These are phyloP conservation scores for Metschnikowia amazonensis DNA, from an alignment of 805 yeast genomes.

Conservation along the genomic window DNA sequence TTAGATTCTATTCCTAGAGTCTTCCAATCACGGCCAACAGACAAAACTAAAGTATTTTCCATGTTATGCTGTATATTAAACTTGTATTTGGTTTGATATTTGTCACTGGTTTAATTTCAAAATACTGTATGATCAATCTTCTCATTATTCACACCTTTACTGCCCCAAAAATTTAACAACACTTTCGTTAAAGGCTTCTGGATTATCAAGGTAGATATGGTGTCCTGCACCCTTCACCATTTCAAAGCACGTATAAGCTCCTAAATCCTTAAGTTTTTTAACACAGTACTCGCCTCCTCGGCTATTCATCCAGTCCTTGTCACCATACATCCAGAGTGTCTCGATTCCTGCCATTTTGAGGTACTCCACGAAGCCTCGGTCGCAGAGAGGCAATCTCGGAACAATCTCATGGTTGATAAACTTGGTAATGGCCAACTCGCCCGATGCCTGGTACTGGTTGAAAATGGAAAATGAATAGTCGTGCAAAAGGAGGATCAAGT, in stretches of 20 bases:
- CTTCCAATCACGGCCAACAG: too few relatives aligned
- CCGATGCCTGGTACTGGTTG: conserved; percentile 42
- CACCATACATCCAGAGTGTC: conserved; percentile 38
- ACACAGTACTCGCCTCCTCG: conserved; percentile 35
- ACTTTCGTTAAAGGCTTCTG: conserved; percentile 26
- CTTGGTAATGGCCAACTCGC: conserved; percentile 42
- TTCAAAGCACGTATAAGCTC: conserved; percentile 18
- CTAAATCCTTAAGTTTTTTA: conserved; percentile 21
- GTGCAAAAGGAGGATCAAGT: conserved; percentile 34
- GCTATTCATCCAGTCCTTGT: conserved; percentile 42
- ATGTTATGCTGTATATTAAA: too few relatives aligned
- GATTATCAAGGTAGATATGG: conserved; percentile 41
- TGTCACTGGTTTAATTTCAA: too few relatives aligned
- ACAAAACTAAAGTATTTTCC: too few relatives aligned
- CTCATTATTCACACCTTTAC: too few relatives aligned
- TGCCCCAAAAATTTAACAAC: conserved; percentile 23
- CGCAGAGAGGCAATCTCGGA: conserved; percentile 38
- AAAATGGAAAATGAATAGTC: conserved; percentile 40
- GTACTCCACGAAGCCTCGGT: conserved; percentile 34
- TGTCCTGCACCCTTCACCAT: conserved; percentile 38
- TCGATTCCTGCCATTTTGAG: conserved; percentile 22
- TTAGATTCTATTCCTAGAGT: too few relatives aligned
- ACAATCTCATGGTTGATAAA: conserved; percentile 39
- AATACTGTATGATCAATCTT: too few relatives aligned
- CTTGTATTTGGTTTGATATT: too few relatives aligned